Evolutionary conservation across 1,284 basidiomycete species (phyloP).

Genomic region (Ustilago tritici): DNA sequence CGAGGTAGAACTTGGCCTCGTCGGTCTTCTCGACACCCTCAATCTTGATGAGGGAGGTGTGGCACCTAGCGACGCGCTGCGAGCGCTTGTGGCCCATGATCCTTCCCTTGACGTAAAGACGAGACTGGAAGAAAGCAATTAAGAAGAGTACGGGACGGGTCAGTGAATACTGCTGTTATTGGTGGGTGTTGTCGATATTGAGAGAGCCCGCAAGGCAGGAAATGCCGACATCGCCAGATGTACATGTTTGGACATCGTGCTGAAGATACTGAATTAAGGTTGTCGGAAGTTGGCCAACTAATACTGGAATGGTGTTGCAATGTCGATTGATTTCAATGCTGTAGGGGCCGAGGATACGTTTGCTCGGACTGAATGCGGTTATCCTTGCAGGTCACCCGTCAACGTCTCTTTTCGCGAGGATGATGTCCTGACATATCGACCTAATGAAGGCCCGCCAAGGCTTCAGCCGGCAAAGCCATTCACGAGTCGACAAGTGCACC

Average conservation of each 20-base stretch:
- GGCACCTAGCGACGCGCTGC: constrained; percentile 94
- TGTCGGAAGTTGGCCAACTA: not conserved
- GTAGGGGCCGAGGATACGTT: too few relatives aligned
- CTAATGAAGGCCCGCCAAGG: too few relatives aligned
- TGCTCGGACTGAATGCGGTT: too few relatives aligned
- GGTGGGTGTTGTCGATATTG: not conserved
- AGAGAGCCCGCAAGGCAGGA: constrained; percentile 19
- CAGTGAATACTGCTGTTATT: constrained; percentile 2
- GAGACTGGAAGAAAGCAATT: constrained; percentile 44
- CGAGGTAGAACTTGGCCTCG: constrained; percentile 97
- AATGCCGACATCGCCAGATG: not conserved
- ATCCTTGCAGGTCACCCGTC: too few relatives aligned
- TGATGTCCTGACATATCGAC: too few relatives aligned
- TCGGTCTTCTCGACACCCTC: constrained; percentile 94
- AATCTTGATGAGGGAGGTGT: constrained; percentile 94
- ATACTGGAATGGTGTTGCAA: not conserved
- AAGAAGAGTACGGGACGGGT: constrained; percentile 5
- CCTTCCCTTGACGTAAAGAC: constrained; percentile 97
- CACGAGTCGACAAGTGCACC: too few relatives aligned
- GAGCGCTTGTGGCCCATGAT: constrained; percentile 98
- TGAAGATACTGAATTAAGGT: not conserved
- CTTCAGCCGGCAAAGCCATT: too few relatives aligned
- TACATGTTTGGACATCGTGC: too few relatives aligned
- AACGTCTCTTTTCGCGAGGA: too few relatives aligned
- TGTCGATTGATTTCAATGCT: not conserved